A percentile compares a stretch with the other conserved stretches of the same genome.
phyloP scores from a whole-genome alignment of 345 rosid species.

The Citrus unshiu region DNA sequence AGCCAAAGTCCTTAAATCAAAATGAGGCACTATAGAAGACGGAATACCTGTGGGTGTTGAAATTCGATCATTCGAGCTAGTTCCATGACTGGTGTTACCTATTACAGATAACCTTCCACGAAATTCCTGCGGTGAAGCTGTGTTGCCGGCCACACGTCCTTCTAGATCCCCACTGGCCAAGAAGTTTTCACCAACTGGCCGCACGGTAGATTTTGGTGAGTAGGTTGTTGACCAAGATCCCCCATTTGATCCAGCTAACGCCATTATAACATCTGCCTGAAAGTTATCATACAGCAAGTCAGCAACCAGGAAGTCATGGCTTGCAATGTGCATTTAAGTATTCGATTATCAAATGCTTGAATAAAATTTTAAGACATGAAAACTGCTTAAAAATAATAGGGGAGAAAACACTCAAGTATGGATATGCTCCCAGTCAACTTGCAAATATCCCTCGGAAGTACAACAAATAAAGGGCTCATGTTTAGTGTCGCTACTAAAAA shows the following conservation, averaged over 20 bases:
- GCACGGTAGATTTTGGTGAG: slow-evolving; percentile 50
- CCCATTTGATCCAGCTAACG: slow-evolving; percentile 93
- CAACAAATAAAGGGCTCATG: not conserved
- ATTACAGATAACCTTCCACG: slow-evolving; percentile 32
- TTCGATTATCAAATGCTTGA: not conserved
- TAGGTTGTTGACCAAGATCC: slow-evolving; percentile 90
- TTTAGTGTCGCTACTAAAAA: not conserved
- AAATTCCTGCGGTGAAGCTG: slow-evolving; percentile 36
- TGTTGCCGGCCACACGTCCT: slow-evolving; percentile 18
- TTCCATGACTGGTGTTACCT: slow-evolving; percentile 25
- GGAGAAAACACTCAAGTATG: not conserved
- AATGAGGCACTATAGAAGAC: not conserved
- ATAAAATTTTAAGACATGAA: not conserved
- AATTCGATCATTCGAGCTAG: slow-evolving; percentile 36
- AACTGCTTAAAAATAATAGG: not conserved
- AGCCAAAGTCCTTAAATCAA: not conserved
- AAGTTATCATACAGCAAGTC: slow-evolving; percentile 21
- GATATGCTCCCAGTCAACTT: not conserved
- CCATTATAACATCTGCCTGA: slow-evolving; percentile 97
- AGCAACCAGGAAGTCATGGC: slow-evolving; percentile 14
- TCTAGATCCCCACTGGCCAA: slow-evolving; percentile 32
- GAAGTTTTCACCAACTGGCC: slow-evolving; percentile 29
- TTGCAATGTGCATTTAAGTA: not conserved
- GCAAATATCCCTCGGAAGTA: not conserved
- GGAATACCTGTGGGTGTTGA: slow-evolving; percentile 47